Evolutionary conservation across 768 basidiomycete genomes (phyloP).

Genomic region (Lentinula edodes): DNA sequence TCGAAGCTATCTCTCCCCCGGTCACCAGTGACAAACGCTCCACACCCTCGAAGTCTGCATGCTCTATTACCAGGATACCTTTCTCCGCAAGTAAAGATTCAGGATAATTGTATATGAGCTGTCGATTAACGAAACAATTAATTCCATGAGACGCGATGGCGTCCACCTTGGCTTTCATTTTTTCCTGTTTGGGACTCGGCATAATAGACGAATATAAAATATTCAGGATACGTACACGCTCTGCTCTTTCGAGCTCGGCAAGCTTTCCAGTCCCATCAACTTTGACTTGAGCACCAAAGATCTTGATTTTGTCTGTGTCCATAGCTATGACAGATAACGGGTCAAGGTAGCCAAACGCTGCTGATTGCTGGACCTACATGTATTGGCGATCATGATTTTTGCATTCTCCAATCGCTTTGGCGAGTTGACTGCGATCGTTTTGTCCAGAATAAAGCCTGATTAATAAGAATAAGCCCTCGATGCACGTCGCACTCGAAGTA

Average conservation of each 20-base stretch:
- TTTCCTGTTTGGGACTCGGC: slow-evolving; percentile 57
- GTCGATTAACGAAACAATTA: slow-evolving; percentile 96
- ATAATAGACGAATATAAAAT: neutral
- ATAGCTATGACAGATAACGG: slow-evolving; percentile 56
- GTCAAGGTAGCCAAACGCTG: neutral
- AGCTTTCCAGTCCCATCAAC: slow-evolving; percentile 96
- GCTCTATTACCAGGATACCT: slow-evolving; percentile 95
- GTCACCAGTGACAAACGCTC: slow-evolving; percentile 94
- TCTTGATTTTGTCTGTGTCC: slow-evolving; percentile 99
- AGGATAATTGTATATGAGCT: slow-evolving; percentile 99
- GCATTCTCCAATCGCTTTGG: slow-evolving; percentile 93
- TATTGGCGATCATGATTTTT: slow-evolving; percentile 96
- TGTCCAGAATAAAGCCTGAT: slow-evolving; percentile 94
- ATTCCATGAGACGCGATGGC: slow-evolving; percentile 89
- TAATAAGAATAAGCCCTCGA: neutral
- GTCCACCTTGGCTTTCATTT: slow-evolving; percentile 99
- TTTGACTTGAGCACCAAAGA: slow-evolving; percentile 94
- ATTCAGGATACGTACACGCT: slow-evolving; percentile 50
- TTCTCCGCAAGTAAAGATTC: slow-evolving; percentile 92
- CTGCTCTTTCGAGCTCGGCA: slow-evolving; percentile 95
- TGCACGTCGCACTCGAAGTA: neutral
- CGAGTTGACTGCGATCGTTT: slow-evolving; percentile 89
- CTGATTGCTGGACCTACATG: slow-evolving; percentile 53
- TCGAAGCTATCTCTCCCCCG: slow-evolving; percentile 95
- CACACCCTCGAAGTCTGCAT: slow-evolving; percentile 98